phyloP scores from a whole-genome alignment of 2,329 filamentous ascomycete species.

The Aspergillus novoparasiticus region DNA sequence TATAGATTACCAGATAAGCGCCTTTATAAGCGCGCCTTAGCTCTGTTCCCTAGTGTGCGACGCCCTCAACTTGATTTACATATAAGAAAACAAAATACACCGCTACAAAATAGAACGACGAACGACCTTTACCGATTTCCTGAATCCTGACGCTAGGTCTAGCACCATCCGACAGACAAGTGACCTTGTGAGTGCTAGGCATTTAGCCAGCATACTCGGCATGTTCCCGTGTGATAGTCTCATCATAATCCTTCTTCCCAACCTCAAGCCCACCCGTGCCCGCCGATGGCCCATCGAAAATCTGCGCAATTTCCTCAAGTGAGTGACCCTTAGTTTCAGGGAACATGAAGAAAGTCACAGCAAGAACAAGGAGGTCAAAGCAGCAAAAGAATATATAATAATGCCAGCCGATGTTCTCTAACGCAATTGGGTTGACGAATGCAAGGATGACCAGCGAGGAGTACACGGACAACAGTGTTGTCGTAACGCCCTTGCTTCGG shows the following conservation, averaged over 20 bases:
- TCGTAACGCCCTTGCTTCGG: slow-evolving; percentile 40
- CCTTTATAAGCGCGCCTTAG: too few species aligned
- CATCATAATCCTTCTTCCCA: background rate
- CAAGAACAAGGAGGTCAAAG: slow-evolving; percentile 28
- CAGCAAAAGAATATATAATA: slow-evolving; percentile 41
- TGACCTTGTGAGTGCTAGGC: too few species aligned
- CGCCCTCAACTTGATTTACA: too few species aligned
- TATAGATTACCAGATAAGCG: too few species aligned
- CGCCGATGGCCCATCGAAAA: slow-evolving; percentile 27
- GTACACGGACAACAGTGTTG: slow-evolving; percentile 28
- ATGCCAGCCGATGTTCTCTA: slow-evolving; percentile 35
- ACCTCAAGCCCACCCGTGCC: background rate
- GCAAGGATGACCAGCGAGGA: slow-evolving; percentile 25
- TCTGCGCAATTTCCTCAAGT: slow-evolving; percentile 31
- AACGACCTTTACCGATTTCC: too few species aligned
- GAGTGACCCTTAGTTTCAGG: slow-evolving; percentile 34
- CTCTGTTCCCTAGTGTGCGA: too few species aligned
- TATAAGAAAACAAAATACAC: too few species aligned
- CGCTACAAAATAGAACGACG: too few species aligned
- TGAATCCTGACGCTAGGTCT: rapidly evolving
- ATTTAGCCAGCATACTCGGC: background rate
- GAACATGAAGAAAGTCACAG: slow-evolving; percentile 27
- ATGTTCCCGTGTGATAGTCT: background rate
- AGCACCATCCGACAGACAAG: too few species aligned
- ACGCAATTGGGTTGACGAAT: slow-evolving; percentile 38